Evolutionary conservation across 1,139 yeast species (phyloP), one percentile per base, ranked within the genome.

Genomic region (Waltiozyma sp.): DNA sequence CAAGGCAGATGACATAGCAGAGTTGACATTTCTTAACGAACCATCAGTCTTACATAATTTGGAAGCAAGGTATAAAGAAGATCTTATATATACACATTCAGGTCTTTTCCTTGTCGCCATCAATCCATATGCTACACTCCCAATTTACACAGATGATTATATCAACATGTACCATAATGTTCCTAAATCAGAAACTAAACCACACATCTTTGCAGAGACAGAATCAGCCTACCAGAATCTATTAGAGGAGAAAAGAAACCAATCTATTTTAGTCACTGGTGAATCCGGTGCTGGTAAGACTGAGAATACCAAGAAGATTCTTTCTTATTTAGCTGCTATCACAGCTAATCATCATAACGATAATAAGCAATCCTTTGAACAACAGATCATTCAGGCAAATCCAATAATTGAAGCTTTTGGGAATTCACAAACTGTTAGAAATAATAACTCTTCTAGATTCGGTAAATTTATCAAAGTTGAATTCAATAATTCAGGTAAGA

Each of bases 281-380:
- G 99, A 93, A 60, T 84, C 95, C 26, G 99, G 98, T 48, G 98
- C 98, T 0, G 98, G 98, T 45, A 91, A 91, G 61, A 91, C 98
- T 0, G 98, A 91, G 64, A 91, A 87, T 54, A 91, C 98, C n/a
- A 91, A 91, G 61, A 87, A 85, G 57, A 89, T 91, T 47, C 84
- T 93, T 50, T 97, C 89, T 61, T 91, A 88, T 61, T 70, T 93
- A 45, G 87, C 96, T 0, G 80, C 89, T 7, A 79, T 87, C 37
- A 78, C 91, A 1, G 57, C 72, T 3, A 55, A 31, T 6, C 41
- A 61, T 19, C 61, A 61, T 47, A 58, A 40, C 36, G 40, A 47
- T 2, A 49, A 50, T 19, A 48, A 56, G 3, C 53, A 58, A 7
- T 62, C 70, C 10, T 83, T 91, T 52, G 97, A 93, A 60, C 74